Base-by-base conservation (phyloP, 163 green algal genomes). In the Volvox carteri region DNA sequence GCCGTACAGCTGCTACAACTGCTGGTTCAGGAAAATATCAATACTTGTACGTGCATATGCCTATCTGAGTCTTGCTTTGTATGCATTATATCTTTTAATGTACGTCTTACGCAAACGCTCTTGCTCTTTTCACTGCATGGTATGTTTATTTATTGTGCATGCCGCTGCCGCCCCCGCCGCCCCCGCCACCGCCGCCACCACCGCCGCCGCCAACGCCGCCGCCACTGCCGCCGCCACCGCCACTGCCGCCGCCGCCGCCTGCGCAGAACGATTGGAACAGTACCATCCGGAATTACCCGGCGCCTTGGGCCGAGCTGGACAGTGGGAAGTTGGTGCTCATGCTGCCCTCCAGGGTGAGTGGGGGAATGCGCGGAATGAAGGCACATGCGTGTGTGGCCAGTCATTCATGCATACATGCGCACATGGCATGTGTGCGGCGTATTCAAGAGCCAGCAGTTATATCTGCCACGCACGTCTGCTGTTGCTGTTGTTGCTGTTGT, bases 291-390 rank as follows among this genome's bases (percentile, higher is more conserved):
- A 78, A 46, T 33, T 58, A 78, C 50, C 78, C 86, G 5, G 86
- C 2, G 1, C 78, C 86, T 33, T 91, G 70, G 70, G 86, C 67
- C 25, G 86, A 91, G 67, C 70, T 91, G 42, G 86, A 76, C 16
- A 78, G 21, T 28, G 39, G 33, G 67, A 91, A 91, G 68, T 14
- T 86, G 4, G 54, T 79, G 1, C 39, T 79, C 12, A 79, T 73
- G 50, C 9, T 85, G 23, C 74, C 77, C 3, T 86, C 62, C 18
- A n/a, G n/a, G n/a, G n/a, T n/a, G n/a, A n/a, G n/a, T n/a, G n/a
- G n/a, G n/a, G n/a, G n/a, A n/a, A n/a, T 23, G 48, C 48, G 48
- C 48, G 11, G 48, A 58, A 11, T 58, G 48, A 11, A 58, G 12
- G 11, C 12, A 58, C 48, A 58, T 23, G 48, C 11, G 48, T 14